phyloP scores from a whole-genome alignment of 257 asterid genomes.

The Lycium barbarum region DNA sequence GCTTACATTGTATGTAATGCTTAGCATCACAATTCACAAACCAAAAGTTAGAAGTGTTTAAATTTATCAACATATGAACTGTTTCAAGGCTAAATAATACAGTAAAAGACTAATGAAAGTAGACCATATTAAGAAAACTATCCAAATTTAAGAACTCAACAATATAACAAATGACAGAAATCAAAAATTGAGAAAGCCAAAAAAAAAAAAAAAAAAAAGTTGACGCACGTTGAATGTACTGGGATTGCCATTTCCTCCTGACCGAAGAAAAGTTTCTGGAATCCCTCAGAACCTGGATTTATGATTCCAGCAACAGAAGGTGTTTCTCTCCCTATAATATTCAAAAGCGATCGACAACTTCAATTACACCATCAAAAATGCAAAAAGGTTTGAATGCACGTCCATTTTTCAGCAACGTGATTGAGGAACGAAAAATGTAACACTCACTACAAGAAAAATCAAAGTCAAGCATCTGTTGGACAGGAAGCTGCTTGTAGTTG shows the following conservation, averaged over 20 bases:
- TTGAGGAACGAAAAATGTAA: background rate
- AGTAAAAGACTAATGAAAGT: no score
- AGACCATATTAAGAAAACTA: background rate
- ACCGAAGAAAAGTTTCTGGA: slow-evolving; percentile 93
- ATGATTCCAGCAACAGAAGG: slow-evolving; percentile 98
- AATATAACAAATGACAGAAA: background rate
- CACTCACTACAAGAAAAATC: slow-evolving; percentile 87
- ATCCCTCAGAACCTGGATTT: slow-evolving; percentile 98
- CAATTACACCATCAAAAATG: background rate
- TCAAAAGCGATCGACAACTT: background rate
- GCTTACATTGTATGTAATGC: background rate
- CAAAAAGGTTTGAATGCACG: background rate
- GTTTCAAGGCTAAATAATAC: no score
- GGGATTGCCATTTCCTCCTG: slow-evolving; percentile 98
- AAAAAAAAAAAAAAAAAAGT: background rate
- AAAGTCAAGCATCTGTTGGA: slow-evolving; percentile 98
- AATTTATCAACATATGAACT: no score
- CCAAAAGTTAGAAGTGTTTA: background rate
- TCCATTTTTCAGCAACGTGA: background rate
- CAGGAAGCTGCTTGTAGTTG: slow-evolving; percentile 83
- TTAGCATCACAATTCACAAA: background rate
- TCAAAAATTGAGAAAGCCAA: no score
- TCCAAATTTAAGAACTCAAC: slow-evolving; percentile 1
- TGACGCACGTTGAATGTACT: slow-evolving; percentile 81
- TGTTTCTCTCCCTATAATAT: slow-evolving; percentile 84